Evolutionary conservation across 345 rosid genomes (phyloP).

Genomic region (Noccaea caerulescens): DNA sequence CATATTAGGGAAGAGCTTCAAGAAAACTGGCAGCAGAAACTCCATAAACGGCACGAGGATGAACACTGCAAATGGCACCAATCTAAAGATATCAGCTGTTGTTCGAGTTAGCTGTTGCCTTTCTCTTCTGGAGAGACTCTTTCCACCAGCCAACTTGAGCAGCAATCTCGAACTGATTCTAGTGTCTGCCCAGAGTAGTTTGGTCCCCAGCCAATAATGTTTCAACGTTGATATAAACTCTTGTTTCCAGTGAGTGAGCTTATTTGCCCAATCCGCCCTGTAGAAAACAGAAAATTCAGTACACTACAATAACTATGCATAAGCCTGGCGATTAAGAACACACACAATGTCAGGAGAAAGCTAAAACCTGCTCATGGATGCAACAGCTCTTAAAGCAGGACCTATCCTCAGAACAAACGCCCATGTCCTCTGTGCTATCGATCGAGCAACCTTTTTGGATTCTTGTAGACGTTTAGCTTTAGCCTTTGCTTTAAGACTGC

Average conservation of each 20-base stretch:
- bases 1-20: slow-evolving; percentile 78
- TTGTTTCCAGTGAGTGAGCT: slow-evolving; percentile 65
- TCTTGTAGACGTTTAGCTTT: slow-evolving; percentile 65
- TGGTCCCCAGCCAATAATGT: slow-evolving; percentile 76
- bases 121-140: slow-evolving; percentile 83
- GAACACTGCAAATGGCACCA: slow-evolving; percentile 84
- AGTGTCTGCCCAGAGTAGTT: slow-evolving; percentile 68
- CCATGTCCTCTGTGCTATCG: slow-evolving; percentile 56
- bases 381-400: slow-evolving; percentile 73
- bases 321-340: background rate
- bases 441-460: slow-evolving; percentile 50
- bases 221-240: slow-evolving; percentile 66
- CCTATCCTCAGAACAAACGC: slow-evolving; percentile 55
- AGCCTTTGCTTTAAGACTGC: slow-evolving; percentile 66
- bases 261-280: slow-evolving; percentile 76
- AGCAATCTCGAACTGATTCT: slow-evolving; percentile 72
- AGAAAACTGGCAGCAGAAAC: slow-evolving; percentile 70
- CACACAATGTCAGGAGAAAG: slow-evolving; percentile 27
- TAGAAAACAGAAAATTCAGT: slow-evolving; percentile 29
- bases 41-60: slow-evolving; percentile 80
- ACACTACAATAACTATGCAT: background rate
- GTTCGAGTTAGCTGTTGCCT: slow-evolving; percentile 91
- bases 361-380: slow-evolving; percentile 80
- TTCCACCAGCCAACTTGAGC: slow-evolving; percentile 68
- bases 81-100: slow-evolving; percentile 88